phyloP scores from a whole-genome alignment of 441 rosid species.

The Mallotus japonicus region DNA sequence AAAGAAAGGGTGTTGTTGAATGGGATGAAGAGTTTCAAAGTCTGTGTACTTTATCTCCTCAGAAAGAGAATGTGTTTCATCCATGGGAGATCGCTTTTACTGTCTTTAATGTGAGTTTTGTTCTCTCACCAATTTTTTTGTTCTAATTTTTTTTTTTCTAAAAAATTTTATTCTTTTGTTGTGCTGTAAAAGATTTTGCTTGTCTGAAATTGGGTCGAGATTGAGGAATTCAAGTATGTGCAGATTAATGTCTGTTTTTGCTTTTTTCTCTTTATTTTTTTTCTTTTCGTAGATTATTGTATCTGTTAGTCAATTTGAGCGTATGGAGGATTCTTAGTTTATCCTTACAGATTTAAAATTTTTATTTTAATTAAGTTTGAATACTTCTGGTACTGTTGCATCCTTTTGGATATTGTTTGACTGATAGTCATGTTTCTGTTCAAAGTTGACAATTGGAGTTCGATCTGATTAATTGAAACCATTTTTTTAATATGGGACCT shows the following conservation, averaged over 20 bases:
- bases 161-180: not conserved
- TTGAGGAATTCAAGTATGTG: not conserved
- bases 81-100: conserved; percentile 96
- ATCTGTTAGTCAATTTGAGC: not conserved
- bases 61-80: conserved; percentile 69
- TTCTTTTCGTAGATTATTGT: not conserved
- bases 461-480: conserved; percentile 4
- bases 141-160: not conserved
- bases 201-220: too few species aligned
- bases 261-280: not conserved
- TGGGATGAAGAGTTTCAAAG: conserved; percentile 91
- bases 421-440: not conserved
- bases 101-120: conserved; percentile 69
- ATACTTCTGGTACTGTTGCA: not conserved
- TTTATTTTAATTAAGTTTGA: conserved; percentile 9
- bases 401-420: conserved; percentile 6
- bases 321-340: not conserved
- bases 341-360: not conserved
- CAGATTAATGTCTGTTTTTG: not conserved
- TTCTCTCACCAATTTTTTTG: too few species aligned
- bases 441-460: conserved; percentile 7
- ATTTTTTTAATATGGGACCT: not conserved
- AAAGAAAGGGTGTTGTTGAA: conserved; percentile 35
- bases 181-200: too few species aligned
- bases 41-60: conserved; percentile 64